Evolutionary conservation across 192 early-diverging fungal species (phyloP).

Genomic region (Allomyces javanicus): DNA sequence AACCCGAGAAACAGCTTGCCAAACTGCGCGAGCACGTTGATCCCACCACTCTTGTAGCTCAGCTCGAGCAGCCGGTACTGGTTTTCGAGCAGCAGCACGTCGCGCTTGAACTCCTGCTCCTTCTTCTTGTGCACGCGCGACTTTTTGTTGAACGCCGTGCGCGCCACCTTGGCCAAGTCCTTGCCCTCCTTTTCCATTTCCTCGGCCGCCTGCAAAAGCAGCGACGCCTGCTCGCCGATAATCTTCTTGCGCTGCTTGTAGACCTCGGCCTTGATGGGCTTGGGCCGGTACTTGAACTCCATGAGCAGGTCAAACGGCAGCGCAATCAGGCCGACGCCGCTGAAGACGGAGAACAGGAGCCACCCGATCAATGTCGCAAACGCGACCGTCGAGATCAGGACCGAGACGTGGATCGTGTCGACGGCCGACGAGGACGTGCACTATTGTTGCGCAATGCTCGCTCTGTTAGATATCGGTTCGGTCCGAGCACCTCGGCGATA

Average conservation of each 20-base stretch:
- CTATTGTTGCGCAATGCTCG: too few relatives aligned
- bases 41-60: conserved; percentile 26
- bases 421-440: background rate
- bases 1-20: conserved; percentile 19
- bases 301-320: conserved; percentile 29
- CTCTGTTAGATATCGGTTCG: too few relatives aligned
- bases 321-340: conserved; percentile 30
- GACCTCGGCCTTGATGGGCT: conserved; percentile 25
- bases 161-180: conserved; percentile 1
- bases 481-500: too few relatives aligned
- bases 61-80: conserved; percentile 33
- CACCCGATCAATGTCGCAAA: conserved; percentile 29
- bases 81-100: conserved; percentile 32
- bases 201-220: conserved; percentile 27
- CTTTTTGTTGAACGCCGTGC: conserved; percentile 14
- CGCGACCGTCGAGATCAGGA: conserved; percentile 32
- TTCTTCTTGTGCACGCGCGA: conserved; percentile 18
- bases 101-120: conserved; percentile 33
- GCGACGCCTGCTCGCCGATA: conserved; percentile 25
- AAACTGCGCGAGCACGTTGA: conserved; percentile 26
- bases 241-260: conserved; percentile 24
- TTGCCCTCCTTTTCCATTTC: conserved; percentile 24
- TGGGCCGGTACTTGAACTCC: conserved; percentile 30
- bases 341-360: conserved; percentile 32
- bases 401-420: conserved; percentile 13